Evolutionary conservation across 1,139 yeast species (phyloP), one percentile per base, ranked within the genome.

Genomic region (Sugiyamaella xylanicola): DNA sequence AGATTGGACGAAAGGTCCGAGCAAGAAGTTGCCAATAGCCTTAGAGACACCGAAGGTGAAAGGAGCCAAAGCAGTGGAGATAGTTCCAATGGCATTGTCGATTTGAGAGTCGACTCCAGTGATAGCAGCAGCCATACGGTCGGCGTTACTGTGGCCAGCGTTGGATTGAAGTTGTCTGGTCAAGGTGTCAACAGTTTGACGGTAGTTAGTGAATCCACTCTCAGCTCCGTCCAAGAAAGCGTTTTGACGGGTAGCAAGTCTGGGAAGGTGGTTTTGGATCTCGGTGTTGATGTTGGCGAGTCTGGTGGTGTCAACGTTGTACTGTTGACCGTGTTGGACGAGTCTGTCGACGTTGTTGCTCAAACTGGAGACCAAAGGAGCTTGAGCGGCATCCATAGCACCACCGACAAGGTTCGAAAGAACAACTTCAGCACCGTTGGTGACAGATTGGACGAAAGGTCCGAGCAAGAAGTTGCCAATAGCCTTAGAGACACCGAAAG

Each of bases 1-100:
- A n/a, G 71, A 62, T 59, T 68, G 72, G 39, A 65, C 64, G 43
- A 67, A 60, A 35, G 72, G 72, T 9, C 72, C 72, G 4, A 67
- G 60, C 15, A 68, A 54, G 47, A 59, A 39, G 50, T 60, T 51
- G 16, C 62, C 70, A 42, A 66, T 55, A 5, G 63, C 65, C 58
- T 58, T 52, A 25, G 68, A 62, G 21, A 59, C 43, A 46, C 68
- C 69, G 21, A 59, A 56, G 11, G 70, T 63, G 45, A 62, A 41
- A 19, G 65, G 63, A 32, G 64, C 59, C 21, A 67, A 61, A 20
- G 64, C 66, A 27, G 61, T 55, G 17, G 63, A 52, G 17, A 65
- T 54, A 17, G 66, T 63, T 27, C 62, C 65, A 46, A 61, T 53
- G 17, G 65, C 61, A 48, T 63, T 65, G 53, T 66, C 69, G 47